These are phyloP conservation scores for Carex myosuroides DNA, from an alignment of 176 grass and related monocot genomes.

Conservation along the genomic window DNA sequence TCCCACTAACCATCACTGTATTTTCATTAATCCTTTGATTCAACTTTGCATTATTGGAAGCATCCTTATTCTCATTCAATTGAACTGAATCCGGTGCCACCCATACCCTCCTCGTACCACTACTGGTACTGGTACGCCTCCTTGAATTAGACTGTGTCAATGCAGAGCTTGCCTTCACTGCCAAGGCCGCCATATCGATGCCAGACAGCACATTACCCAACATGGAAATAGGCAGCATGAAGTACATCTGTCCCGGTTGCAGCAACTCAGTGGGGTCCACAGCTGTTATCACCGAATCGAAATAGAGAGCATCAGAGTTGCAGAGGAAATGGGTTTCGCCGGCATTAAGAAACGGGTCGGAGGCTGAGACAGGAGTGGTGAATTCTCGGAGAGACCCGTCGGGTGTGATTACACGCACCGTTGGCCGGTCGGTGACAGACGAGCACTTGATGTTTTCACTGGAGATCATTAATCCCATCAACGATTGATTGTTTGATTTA, in stretches of 20 bases:
- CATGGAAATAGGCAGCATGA: constrained; percentile 34
- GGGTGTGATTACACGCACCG: constrained; percentile 27
- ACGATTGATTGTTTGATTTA: constrained; percentile 18
- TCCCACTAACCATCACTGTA: neutral
- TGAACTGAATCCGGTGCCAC: constrained; percentile 26
- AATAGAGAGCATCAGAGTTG: constrained; percentile 59
- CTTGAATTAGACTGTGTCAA: neutral
- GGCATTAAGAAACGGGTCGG: constrained; percentile 19
- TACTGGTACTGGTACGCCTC: neutral
- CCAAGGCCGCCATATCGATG: constrained; percentile 44
- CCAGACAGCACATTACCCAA: constrained; percentile 18
- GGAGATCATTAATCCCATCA: constrained; percentile 49
- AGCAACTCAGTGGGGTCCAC: constrained; percentile 26
- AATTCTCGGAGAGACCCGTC: constrained; percentile 55
- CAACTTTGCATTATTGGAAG: constrained; percentile 22
- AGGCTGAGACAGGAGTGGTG: neutral
- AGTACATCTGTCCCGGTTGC: constrained; percentile 39
- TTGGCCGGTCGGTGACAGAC: neutral
- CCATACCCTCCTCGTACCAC: constrained; percentile 3
- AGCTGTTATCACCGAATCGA: constrained; percentile 25
- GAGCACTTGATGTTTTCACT: constrained; percentile 8
- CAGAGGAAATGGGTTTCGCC: constrained; percentile 30
- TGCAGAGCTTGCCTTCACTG: constrained; percentile 42
- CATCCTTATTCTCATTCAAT: neutral
- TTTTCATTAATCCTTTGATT: constrained; percentile 38